Evolutionary conservation across 139 green algal species (phyloP).

Genomic region (Limnomonas spitsbergensis): DNA sequence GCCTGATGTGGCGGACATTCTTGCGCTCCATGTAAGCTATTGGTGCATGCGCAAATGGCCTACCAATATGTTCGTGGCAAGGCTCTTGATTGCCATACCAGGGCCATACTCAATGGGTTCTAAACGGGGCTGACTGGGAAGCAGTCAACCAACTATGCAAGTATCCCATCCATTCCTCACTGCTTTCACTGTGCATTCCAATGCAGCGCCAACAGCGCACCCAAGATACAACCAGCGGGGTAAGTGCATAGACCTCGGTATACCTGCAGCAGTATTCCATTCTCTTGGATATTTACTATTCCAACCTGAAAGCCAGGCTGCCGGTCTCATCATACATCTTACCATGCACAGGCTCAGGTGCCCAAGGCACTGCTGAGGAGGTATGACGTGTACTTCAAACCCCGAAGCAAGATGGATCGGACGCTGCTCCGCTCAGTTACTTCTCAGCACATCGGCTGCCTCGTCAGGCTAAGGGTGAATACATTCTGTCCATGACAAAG

Average conservation of each 20-base stretch:
- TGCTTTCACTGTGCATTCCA: background rate
- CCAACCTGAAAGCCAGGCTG: too few species aligned
- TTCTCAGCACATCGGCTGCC: slow-evolving; percentile 75
- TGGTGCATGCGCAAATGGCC: background rate
- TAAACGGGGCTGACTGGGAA: background rate
- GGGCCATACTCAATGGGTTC: background rate
- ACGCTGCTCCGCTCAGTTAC: slow-evolving; percentile 67
- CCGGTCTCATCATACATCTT: too few species aligned
- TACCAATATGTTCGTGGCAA: background rate
- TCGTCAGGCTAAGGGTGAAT: slow-evolving; percentile 77
- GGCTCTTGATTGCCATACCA: background rate
- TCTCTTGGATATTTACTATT: too few species aligned
- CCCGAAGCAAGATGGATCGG: slow-evolving; percentile 36
- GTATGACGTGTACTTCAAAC: slow-evolving; percentile 81
- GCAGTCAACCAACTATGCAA: background rate
- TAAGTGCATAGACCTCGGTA: background rate
- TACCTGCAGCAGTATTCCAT: background rate
- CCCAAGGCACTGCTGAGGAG: slow-evolving; percentile 76
- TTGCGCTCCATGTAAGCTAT: slow-evolving; percentile 16
- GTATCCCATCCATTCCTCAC: background rate
- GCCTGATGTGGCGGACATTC: slow-evolving; percentile 15
- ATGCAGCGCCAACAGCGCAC: background rate
- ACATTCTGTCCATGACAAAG: too few species aligned
- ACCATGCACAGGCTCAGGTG: slow-evolving; percentile 49
- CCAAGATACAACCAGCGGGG: slow-evolving; percentile 1